Evolutionary conservation across 768 basidiomycete genomes (phyloP), one percentile per base, ranked within the genome.

Genomic region (Auriculariales sp.): DNA sequence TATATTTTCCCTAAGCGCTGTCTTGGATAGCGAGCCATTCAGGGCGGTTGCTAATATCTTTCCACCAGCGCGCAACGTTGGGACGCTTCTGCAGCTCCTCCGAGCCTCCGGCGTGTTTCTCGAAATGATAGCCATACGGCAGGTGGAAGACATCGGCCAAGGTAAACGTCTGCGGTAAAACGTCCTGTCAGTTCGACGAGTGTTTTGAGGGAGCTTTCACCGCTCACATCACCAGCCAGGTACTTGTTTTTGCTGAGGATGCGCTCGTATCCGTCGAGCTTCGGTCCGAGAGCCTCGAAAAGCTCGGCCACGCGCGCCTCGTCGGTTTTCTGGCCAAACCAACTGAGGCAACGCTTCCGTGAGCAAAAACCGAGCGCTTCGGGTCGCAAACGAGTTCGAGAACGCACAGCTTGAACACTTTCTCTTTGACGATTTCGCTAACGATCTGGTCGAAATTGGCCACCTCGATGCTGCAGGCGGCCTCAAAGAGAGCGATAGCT

Each of bases 191-290:
- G 3, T 7, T 9, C 12, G 4, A 2, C 25, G 10, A 24, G n/a
- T 31, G 31, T 1, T 14, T n/a, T n/a, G n/a, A n/a, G 52, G n/a
- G n/a, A n/a, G n/a, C n/a, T n/a, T n/a, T n/a, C n/a, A n/a, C n/a
- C n/a, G n/a, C 60, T 49, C 34, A 68, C 64, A 55, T 57, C 70
- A 59, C 64, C 77, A 59, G 53, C 70, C 60, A 63, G 59, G 57
- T 76, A 80, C 54, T 68, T 71, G 51, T 74, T 71, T 59, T 75
- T 79, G 24, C 67, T 59, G 27, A 83, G 65, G 49, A 82, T 75
- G 10, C 54, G 50, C 24, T 82, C 78, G 59, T 81, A 82, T 1
- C 60, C 75, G 14, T 73, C 69, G 2, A 81, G 65, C 42, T 68
- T 72, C 3, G 54, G 56, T 1, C 61, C 62, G 14, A 74, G 57